Conservation (phyloP, 2,329 filamentous ascomycete species). For the Trichothecium roseum region DNA sequence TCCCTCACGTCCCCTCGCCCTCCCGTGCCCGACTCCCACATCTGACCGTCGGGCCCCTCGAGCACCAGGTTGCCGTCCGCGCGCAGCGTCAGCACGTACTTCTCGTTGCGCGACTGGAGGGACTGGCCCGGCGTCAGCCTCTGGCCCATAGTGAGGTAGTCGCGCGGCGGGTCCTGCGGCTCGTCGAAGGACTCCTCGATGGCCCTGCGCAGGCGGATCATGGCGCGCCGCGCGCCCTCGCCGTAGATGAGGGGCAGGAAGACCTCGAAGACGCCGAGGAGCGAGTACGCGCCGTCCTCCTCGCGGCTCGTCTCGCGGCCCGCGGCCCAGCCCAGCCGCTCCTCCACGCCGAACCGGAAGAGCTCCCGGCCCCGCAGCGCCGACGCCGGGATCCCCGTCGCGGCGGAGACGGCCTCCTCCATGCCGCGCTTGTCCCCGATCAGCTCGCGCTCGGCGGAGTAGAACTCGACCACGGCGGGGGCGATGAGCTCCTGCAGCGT, state of each 20-base stretch:
- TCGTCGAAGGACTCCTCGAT: no score
- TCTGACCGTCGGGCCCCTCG: no score
- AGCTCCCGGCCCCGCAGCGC: not conserved
- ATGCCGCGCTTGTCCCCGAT: not conserved
- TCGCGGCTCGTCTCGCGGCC: constrained; percentile 9
- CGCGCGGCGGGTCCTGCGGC: no score
- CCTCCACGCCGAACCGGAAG: constrained; percentile 5
- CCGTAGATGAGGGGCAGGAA: constrained; percentile 18
- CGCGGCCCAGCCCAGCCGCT: constrained; percentile 16
- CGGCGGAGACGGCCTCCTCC: not conserved
- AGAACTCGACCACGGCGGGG: not conserved
- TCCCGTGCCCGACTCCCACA: no score
- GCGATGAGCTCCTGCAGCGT: constrained; percentile 2
- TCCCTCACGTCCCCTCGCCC: no score
- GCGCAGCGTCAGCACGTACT: no score
- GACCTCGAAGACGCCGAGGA: constrained; percentile 17
- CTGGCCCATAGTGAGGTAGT: no score
- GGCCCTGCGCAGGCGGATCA: not conserved
- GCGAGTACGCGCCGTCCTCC: constrained; percentile 16
- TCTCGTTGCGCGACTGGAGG: no score
- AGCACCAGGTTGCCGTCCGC: no score
- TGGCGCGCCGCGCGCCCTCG: constrained; percentile 9
- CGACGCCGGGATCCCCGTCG: not conserved
- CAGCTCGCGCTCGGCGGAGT: not conserved
- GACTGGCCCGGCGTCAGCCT: no score